phyloP scores from a whole-genome alignment of 352 stramenopile species.

The Pythium grandisporangium region DNA sequence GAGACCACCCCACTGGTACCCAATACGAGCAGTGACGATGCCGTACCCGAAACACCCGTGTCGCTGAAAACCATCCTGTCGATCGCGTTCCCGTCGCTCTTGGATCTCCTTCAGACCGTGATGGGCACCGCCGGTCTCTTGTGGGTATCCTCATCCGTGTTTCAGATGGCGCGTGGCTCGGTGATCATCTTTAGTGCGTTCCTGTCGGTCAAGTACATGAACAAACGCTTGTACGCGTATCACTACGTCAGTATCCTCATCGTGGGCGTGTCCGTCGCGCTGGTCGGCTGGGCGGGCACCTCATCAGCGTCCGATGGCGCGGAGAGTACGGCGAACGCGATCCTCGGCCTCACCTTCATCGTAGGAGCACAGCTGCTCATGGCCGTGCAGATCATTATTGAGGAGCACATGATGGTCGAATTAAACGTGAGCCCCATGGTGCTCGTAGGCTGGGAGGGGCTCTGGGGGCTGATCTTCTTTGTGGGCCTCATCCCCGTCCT shows the following conservation, averaged over 20 bases:
- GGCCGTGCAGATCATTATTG: slow-evolving; percentile 86
- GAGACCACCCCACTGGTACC: slow-evolving; percentile 27
- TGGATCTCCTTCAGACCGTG: slow-evolving; percentile 82
- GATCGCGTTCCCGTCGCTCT: slow-evolving; percentile 58
- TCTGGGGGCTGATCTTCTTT: slow-evolving; percentile 82
- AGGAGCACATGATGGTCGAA: slow-evolving; percentile 82
- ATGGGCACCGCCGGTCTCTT: slow-evolving; percentile 80
- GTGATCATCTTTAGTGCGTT: slow-evolving; percentile 89
- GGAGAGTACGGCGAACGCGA: slow-evolving; percentile 25
- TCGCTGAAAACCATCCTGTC: slow-evolving; percentile 41
- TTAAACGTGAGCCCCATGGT: slow-evolving; percentile 82
- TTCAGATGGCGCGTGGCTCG: slow-evolving; percentile 86
- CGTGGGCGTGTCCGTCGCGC: slow-evolving; percentile 55
- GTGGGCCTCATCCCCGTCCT: slow-evolving; percentile 57
- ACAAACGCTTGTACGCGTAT: slow-evolving; percentile 73
- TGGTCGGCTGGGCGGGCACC: slow-evolving; percentile 60
- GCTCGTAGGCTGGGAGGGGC: slow-evolving; percentile 77
- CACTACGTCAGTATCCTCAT: slow-evolving; percentile 81
- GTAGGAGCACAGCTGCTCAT: slow-evolving; percentile 73
- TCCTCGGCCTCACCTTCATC: slow-evolving; percentile 72
- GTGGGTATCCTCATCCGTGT: slow-evolving; percentile 85
- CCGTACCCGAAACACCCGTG: slow-evolving; percentile 10
- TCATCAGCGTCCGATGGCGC: slow-evolving; percentile 3
- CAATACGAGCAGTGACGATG: slow-evolving; percentile 5
- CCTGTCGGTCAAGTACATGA: slow-evolving; percentile 77